Base-by-base conservation (phyloP, 2,329 filamentous ascomycete species). In the Aspergillus sp. region DNA sequence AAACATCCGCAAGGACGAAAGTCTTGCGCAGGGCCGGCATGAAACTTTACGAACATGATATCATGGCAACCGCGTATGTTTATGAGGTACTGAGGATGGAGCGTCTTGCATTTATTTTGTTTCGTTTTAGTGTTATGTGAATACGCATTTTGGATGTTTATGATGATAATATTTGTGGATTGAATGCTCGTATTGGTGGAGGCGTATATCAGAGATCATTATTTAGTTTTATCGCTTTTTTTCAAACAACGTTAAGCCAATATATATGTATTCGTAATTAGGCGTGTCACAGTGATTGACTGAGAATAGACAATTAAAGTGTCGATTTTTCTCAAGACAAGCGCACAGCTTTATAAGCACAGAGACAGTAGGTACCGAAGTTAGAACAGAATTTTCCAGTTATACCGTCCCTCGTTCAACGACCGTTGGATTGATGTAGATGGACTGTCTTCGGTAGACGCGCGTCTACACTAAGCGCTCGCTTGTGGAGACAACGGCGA, bases 401-500 rank as follows among this genome's bases (percentile, higher is more conserved):
- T 36, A n/a, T 36, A 15, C 34, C n/a, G n/a, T n/a, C 13, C 12
- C 12, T 36, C 34, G 12, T 36, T 36, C n/a, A 7, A 15, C 2
- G 4, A 36, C 12, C 34, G 26, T 30, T 36, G 15, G 34, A 2
- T 3, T 13, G 34, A n/a, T 15, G 34, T n/a, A n/a, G 34, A n/a
- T 15, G 34, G 34, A n/a, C 12, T 36, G 12, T 36, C 5, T 36
- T 5, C 3, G 34, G n/a, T 59, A 64, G 52, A 55, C 65, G 66
- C 64, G 64, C 68, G 68, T 57, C 55, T 66, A 51, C 42, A 59
- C 49, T 58, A 66, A 59, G 55, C 69, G 69, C 68, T 61, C 60
- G 62, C 68, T 66, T 64, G 61, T 48, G 49, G 56, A 34, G 59
- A 50, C 48, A 30, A 48, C 54, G 49, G 18, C 34, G 61, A 63